These are phyloP conservation scores for Aureobasidium sp. DNA, from an alignment of 2,329 filamentous ascomycete genomes.

Conservation along the genomic window DNA sequence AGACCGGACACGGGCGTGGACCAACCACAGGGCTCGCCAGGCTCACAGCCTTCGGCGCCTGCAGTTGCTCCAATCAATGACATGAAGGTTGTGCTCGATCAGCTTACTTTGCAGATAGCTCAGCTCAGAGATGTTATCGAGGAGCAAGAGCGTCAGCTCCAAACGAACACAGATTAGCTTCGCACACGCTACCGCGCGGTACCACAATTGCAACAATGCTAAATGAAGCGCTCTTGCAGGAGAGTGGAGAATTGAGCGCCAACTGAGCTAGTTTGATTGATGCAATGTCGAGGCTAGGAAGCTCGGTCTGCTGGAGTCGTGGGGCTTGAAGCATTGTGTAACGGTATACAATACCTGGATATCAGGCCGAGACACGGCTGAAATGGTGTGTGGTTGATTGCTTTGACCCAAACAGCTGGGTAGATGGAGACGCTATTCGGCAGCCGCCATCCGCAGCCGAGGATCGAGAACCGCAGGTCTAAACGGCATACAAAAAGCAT, in stretches of 20 bases:
- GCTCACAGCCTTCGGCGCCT: not conserved
- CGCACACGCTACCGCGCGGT: not conserved
- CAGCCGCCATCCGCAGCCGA: slow-evolving; percentile 12
- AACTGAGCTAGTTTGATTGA: not conserved
- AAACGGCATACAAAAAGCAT: slow-evolving; percentile 6
- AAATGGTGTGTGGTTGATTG: slow-evolving; percentile 6
- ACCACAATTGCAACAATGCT: not conserved
- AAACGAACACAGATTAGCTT: not conserved
- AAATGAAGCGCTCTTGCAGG: not conserved
- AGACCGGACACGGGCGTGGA: slow-evolving; percentile 12
- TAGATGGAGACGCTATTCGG: slow-evolving; percentile 5
- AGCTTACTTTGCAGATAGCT: slow-evolving; percentile 33
- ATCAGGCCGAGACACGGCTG: not conserved
- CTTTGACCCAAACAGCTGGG: not conserved
- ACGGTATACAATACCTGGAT: not conserved
- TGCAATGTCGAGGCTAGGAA: not conserved
- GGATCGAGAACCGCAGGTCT: slow-evolving; percentile 6
- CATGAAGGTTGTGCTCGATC: slow-evolving; percentile 12
- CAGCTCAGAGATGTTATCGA: slow-evolving; percentile 34
- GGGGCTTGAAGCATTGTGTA: not conserved
- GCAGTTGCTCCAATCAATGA: not conserved
- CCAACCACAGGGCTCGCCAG: not conserved
- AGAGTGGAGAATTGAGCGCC: not conserved
- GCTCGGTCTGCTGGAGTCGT: not conserved
- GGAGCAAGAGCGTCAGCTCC: slow-evolving; percentile 25